phyloP scores from a whole-genome alignment of 1,284 basidiomycete species.

The Tylopilus sp. region DNA sequence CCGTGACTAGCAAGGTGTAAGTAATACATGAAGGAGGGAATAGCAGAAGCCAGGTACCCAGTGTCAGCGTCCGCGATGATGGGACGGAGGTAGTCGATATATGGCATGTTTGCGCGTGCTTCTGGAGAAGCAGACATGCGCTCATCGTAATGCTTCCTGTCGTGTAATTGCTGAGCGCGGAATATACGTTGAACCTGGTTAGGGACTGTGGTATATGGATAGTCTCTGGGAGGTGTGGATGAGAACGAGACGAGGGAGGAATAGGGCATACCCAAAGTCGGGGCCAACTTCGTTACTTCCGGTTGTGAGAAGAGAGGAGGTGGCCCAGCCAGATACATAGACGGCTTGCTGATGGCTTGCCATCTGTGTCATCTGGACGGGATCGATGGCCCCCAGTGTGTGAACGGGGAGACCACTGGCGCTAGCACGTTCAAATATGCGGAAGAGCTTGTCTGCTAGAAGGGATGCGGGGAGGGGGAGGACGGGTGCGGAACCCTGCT shows the following conservation, averaged over 20 bases:
- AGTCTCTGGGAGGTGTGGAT: constrained; percentile 54
- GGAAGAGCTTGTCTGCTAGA: constrained; percentile 80
- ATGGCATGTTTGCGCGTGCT: constrained; percentile 64
- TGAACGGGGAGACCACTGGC: constrained; percentile 67
- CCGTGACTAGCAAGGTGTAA: constrained; percentile 60
- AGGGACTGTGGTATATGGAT: constrained; percentile 92
- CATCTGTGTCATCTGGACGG: constrained; percentile 97
- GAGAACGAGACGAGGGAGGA: neutral
- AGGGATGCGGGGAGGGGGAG: constrained; percentile 74
- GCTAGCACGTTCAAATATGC: constrained; percentile 62
- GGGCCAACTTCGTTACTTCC: constrained; percentile 96
- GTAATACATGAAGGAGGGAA: neutral
- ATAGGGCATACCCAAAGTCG: constrained; percentile 78
- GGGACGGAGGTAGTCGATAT: constrained; percentile 86
- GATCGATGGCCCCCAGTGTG: constrained; percentile 89
- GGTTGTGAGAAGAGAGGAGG: constrained; percentile 85
- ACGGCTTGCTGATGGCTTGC: constrained; percentile 91
- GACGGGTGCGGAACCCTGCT: constrained; percentile 84
- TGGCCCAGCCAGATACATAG: constrained; percentile 94
- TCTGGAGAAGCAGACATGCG: constrained; percentile 65
- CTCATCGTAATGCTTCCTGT: constrained; percentile 85
- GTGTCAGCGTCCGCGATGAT: constrained; percentile 96
- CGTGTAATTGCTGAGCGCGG: constrained; percentile 82
- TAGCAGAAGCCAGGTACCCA: constrained; percentile 49
- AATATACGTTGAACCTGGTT: constrained; percentile 88